Evolutionary conservation across 441 rosid species (phyloP), one percentile per base, ranked within the genome.

Genomic region (Cnidoscolus chayamansa): DNA sequence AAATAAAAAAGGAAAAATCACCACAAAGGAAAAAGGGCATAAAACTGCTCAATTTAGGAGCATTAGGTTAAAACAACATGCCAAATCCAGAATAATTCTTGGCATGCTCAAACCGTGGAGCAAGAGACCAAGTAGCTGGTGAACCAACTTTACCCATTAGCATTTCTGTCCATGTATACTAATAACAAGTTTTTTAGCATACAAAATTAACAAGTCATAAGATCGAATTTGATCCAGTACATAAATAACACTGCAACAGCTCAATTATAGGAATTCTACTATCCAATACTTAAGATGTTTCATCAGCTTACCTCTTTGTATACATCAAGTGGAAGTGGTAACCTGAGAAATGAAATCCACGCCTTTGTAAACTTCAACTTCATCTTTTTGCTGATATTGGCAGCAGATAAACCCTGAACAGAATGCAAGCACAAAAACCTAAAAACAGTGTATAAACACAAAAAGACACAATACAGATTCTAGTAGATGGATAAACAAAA

Each of bases 261-360:
- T n/a, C n/a, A n/a, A 68, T 17, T 54, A 43, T 25, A 57, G 55
- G 43, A 43, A 43, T 8, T 57, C 15, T 58, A 40, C 1, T 19
- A 7, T 35, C 71, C 3, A 3, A 51, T 31, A 13, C 61, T 25
- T 53, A 53, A 35, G 37, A 35, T 3, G 1, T 3, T 35, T 0
- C 43, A 37, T 2, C 43, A 37, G 2, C 68, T 74, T 79, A 92
- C 97, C 92, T 94, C 96, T 83, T 92, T 94, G 86, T 92, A 94
- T 43, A 94, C 82, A 76, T 88, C 90, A 74, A 89, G 77, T 15
- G 97, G 94, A 65, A 94, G 94, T 8, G 90, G 96, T 58, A 92
- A 82, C 82, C 90, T 87, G 72, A 92, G 93, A 87, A 94, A 90
- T 35, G 93, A 80, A 77, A 88, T 83, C 97, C 98, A 92, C n/a